phyloP scores from a whole-genome alignment of 306 rosid genomes.

The Oxytropis ochrocephala region DNA sequence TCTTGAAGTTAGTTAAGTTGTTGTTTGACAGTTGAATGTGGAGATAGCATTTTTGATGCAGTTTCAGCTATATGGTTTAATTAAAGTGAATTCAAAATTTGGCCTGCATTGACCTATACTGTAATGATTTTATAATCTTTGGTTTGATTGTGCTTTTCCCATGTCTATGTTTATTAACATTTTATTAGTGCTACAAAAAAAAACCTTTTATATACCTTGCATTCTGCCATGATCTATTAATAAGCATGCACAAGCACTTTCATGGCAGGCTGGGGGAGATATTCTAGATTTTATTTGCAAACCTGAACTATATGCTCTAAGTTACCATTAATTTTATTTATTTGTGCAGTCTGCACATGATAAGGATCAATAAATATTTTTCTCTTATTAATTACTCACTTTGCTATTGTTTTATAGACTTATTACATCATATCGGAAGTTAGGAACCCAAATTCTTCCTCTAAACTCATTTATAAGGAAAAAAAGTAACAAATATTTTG shows the following conservation, averaged over 20 bases:
- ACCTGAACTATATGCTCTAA: no score
- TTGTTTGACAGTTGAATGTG: slow-evolving; percentile 9
- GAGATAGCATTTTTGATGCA: slow-evolving; percentile 2
- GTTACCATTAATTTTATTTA: no score
- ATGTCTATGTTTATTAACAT: not conserved
- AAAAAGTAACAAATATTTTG: no score
- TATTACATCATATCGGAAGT: no score
- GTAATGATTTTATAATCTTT: slow-evolving; percentile 1
- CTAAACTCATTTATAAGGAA: no score
- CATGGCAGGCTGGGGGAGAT: no score
- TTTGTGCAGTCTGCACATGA: no score
- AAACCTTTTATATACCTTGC: not conserved
- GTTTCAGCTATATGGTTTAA: not conserved
- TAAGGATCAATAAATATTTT: no score
- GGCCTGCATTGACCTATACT: slow-evolving; percentile 18
- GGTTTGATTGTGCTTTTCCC: not conserved
- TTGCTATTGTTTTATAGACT: no score
- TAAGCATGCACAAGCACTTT: not conserved
- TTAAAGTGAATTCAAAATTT: not conserved
- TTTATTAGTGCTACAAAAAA: not conserved
- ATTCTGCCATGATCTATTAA: not conserved
- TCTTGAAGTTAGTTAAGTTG: not conserved
- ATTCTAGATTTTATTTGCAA: no score
- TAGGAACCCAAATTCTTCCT: no score
- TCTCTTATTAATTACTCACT: no score